Base-by-base conservation (phyloP, 352 stramenopile genomes). In the Phytophthora citricola region DNA sequence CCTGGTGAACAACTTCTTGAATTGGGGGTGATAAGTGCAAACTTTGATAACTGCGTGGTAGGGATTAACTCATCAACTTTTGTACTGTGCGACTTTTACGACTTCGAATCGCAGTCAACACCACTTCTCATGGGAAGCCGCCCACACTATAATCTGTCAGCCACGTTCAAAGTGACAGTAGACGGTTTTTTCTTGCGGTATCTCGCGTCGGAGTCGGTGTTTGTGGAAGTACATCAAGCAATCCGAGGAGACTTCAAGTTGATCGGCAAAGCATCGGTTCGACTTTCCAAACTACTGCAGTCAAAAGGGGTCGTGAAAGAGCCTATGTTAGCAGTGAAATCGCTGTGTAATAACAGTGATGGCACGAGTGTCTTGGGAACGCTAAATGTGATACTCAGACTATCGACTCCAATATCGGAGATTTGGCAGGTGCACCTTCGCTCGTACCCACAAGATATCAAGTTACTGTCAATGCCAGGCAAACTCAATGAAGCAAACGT, bases 51-150 rank as follows among this genome's bases (percentile, higher is more conserved):
- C 32, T 83, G 50, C 10, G 78, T 80, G 41, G 71, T 97, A 46
- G 79, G 78, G 6, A 69, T 72, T 12, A 93, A 84, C 53, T 76
- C 84, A 2, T 97, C 90, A 1, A 97, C 92, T 12, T 98, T 98
- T 62, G 78, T 97, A 6, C 61, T 98, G 15, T 91, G 95, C 31
- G 94, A 98, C 57, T 98, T 98, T 58, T 98, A 96, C 63, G 91
- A 98, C 63, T 98, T 97, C 58, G 93, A 98, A 67, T 97, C 91
- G 1, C 92, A 98, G 72, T 87, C 92, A 43, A 98, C 93, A 36
- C 78, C 93, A 24, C 71, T 98, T 31, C 51, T 98, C 11, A 77
- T 90, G 10, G 94, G 94, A 24, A 83, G 58, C 36, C 75, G 77
- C 15, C 94, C 93, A 2, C 76, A 86, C 15, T 98, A 97, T 75